Evolutionary conservation across 2,329 filamentous ascomycete genomes (phyloP).

Genomic region (Rhynchosporium secalis): DNA sequence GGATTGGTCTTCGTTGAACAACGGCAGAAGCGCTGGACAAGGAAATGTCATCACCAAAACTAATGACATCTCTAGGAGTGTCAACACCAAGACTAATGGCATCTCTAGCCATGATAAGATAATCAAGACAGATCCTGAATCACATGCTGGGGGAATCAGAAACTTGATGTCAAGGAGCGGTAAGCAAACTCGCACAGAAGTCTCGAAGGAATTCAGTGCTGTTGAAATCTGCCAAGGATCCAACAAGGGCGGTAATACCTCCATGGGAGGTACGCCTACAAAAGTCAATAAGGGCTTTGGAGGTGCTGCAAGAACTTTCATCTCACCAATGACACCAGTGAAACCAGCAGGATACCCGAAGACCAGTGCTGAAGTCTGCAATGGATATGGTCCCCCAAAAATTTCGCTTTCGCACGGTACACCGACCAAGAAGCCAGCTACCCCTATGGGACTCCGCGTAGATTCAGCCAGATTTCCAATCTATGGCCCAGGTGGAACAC

Average conservation of each 20-base stretch:
- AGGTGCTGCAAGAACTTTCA: not conserved
- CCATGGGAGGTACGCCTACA: not conserved
- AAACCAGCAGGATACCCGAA: not conserved
- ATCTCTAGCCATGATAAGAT: not conserved
- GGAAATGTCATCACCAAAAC: not conserved
- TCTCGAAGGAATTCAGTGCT: not conserved
- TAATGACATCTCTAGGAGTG: not conserved
- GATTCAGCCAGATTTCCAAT: not conserved
- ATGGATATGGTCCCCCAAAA: not conserved
- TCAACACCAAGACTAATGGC: not conserved
- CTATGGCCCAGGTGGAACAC: not conserved
- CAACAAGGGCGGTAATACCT: not conserved
- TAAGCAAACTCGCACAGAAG: not conserved
- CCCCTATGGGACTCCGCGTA: not conserved
- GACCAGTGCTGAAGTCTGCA: not conserved
- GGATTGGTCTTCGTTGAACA: not conserved
- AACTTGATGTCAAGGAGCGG: not conserved
- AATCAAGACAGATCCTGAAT: not conserved
- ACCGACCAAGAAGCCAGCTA: not conserved
- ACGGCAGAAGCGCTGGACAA: not conserved
- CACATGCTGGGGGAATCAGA: not conserved
- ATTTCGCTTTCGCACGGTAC: not conserved
- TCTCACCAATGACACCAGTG: not conserved
- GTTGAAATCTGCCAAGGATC: not conserved
- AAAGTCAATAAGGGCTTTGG: not conserved